Evolutionary conservation across 805 yeast genomes (phyloP), one percentile per base, ranked within the genome.

Genomic region (Lipomyces orientalis): DNA sequence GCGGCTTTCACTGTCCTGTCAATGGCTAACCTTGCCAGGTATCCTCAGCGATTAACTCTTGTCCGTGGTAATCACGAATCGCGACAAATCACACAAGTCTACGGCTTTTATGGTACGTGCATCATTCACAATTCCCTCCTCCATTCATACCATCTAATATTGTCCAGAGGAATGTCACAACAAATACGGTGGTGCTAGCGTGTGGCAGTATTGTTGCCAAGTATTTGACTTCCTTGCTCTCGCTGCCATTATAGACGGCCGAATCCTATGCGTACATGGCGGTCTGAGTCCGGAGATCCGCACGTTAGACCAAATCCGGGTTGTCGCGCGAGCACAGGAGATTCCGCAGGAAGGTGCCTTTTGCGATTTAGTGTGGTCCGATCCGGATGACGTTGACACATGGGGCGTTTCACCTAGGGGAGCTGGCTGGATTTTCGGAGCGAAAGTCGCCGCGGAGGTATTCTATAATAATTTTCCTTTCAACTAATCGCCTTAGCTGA

Each of bases 261-360:
- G 89, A 76, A 90, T 94, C 58, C 82, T 94, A 67, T 94, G 99
- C 82, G 97, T 95, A 57, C 99, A 94, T 78, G 99, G 99, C 66
- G 99, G 99, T 5, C 83, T 94, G 64, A 91, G 97, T 14, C 99
- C 99, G 1, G 98, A 95, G 79, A 93, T 94, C 71, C 87, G 98
- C 78, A 93, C 95, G 97, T 84, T 94, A 73, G 99, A 94, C 79
- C 99, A 94, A 80, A 93, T 94, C 72, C 84, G 98, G 75, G 98
- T 94, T 22, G 82, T 94, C 66, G 90, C 95, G 62, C 85, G 99
- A 76, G 98, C 98, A 2, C 98, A 94, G 79, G 98, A 94, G 80
- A 97, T 94, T 59, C 99, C 99, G 2, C 98, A 95, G 78, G 99
- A 94, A 81, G 99, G 99, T 73, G 98, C 98, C 1, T 94, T 94